Percentiles rank a stretch among this genome's conserved stretches.
Evolutionary conservation across 2,329 filamentous ascomycete genomes (phyloP).

Genomic region (Fusarium kyushuense): DNA sequence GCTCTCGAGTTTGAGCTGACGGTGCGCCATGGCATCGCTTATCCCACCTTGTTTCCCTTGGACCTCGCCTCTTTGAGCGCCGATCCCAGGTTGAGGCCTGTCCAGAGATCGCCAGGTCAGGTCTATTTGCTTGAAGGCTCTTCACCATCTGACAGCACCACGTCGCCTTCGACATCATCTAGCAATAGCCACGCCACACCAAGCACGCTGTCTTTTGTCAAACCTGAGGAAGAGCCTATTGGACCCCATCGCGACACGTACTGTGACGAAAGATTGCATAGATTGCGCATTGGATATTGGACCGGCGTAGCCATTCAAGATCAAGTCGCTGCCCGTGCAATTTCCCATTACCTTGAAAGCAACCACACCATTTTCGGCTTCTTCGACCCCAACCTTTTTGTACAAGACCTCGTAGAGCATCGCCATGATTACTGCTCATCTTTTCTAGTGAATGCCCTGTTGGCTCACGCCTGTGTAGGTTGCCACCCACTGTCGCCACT

Average conservation of each 20-base stretch:
- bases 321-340: conserved; percentile 48
- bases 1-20: conserved; percentile 41
- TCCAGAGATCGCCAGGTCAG: not conserved
- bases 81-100: conserved; percentile 13
- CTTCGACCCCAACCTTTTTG: conserved; percentile 52
- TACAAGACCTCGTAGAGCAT: conserved; percentile 49
- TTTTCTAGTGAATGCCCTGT: conserved; percentile 51
- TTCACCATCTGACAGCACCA: conserved; percentile 25
- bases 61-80: conserved; percentile 16
- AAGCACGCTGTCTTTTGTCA: not conserved
- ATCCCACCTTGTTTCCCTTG: conserved; percentile 31
- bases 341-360: conserved; percentile 51
- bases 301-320: conserved; percentile 49
- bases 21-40: conserved; percentile 28
- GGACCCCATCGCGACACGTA: conserved; percentile 1
- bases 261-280: conserved; percentile 21
- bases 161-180: conserved; percentile 21
- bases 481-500: conserved; percentile 7
- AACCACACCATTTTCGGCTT: conserved; percentile 53
- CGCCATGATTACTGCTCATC: conserved; percentile 48
- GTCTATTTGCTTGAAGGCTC: conserved; percentile 7
- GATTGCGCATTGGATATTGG: conserved; percentile 49
- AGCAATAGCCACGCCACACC: conserved; percentile 24
- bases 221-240: not conserved
- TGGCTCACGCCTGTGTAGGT: conserved; percentile 52